A percentile compares a stretch with the other conserved stretches of the same genome.
Evolutionary conservation across 2,329 filamentous ascomycete species (phyloP).

Genomic region (Clonostachys rosea): DNA sequence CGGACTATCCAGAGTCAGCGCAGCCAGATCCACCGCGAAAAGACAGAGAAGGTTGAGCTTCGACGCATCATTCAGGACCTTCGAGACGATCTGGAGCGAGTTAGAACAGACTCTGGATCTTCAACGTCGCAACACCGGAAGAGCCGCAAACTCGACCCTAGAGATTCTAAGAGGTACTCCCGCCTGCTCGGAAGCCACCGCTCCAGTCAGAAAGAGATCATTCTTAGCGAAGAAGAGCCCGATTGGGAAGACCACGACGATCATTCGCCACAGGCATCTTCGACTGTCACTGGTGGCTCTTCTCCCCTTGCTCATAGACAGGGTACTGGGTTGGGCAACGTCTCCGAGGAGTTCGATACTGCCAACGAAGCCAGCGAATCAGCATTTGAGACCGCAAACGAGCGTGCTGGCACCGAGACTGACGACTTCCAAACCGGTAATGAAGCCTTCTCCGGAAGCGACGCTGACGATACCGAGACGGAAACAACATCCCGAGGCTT

Average conservation of each 20-base stretch:
- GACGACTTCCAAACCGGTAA: conserved; percentile 94
- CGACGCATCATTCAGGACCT: conserved; percentile 94
- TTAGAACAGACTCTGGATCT: conserved; percentile 46
- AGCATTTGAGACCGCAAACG: conserved; percentile 66
- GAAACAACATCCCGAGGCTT: conserved; percentile 53
- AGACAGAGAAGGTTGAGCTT: conserved; percentile 96
- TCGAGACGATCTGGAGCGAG: conserved; percentile 81
- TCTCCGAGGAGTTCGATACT: conserved; percentile 70
- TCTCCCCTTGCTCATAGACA: neutral
- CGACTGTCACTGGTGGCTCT: conserved; percentile 4
- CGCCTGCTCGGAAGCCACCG: conserved; percentile 74
- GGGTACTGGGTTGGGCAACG: neutral
- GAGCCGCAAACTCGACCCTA: conserved; percentile 59
- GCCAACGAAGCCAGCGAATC: conserved; percentile 71
- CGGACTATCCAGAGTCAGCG: conserved; percentile 95
- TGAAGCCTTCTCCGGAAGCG: conserved; percentile 71
- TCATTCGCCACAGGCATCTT: conserved; percentile 14
- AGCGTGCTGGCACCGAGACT: conserved; percentile 73
- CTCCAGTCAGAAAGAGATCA: conserved; percentile 70
- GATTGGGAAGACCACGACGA: conserved; percentile 81
- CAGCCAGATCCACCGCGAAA: conserved; percentile 92
- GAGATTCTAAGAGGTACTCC: conserved; percentile 74
- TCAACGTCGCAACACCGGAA: conserved; percentile 44
- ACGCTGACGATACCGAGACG: conserved; percentile 86
- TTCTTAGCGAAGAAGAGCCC: conserved; percentile 61